Evolutionary conservation across 2,329 filamentous ascomycete species (phyloP).

Genomic region (Rachicladosporium sp.): DNA sequence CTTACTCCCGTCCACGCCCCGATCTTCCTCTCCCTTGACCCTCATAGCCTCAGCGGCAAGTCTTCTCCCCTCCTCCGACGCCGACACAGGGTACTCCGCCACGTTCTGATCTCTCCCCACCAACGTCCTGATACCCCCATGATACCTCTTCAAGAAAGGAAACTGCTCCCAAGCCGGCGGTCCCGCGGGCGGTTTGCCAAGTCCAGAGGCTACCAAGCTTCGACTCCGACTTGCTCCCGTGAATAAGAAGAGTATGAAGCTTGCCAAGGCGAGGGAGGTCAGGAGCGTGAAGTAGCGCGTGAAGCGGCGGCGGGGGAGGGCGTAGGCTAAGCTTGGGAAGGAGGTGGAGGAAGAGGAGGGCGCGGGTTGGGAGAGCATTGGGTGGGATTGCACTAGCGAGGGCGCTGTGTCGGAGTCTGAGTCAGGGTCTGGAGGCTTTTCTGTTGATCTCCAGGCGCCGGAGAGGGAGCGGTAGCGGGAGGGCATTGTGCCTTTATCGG

Average conservation of each 20-base stretch:
- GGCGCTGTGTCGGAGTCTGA: conserved; percentile 18
- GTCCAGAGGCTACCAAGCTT: conserved; percentile 43
- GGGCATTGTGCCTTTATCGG: background rate
- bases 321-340: conserved; percentile 17
- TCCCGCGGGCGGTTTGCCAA: conserved; percentile 39
- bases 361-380: conserved; percentile 19
- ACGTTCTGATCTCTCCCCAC: conserved; percentile 52
- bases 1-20: conserved; percentile 22
- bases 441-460: conserved; percentile 22
- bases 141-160: conserved; percentile 74
- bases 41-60: conserved; percentile 21
- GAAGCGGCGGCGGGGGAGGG: conserved; percentile 43
- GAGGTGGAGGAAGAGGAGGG: conserved; percentile 14
- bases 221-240: conserved; percentile 29
- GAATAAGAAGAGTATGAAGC: conserved; percentile 68
- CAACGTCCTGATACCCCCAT: conserved; percentile 70
- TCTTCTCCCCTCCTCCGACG: conserved; percentile 44
- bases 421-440: conserved; percentile 28
- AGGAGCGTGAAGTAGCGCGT: conserved; percentile 66
- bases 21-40: conserved; percentile 26
- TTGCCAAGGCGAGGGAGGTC: conserved; percentile 54
- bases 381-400: conserved; percentile 19
- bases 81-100: conserved; percentile 66
- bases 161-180: conserved; percentile 77
- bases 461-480: conserved; percentile 21